Evolutionary conservation across 208 protist species (phyloP), one percentile per base, ranked within the genome.

Genomic region (Wallacemonas sp.): DNA sequence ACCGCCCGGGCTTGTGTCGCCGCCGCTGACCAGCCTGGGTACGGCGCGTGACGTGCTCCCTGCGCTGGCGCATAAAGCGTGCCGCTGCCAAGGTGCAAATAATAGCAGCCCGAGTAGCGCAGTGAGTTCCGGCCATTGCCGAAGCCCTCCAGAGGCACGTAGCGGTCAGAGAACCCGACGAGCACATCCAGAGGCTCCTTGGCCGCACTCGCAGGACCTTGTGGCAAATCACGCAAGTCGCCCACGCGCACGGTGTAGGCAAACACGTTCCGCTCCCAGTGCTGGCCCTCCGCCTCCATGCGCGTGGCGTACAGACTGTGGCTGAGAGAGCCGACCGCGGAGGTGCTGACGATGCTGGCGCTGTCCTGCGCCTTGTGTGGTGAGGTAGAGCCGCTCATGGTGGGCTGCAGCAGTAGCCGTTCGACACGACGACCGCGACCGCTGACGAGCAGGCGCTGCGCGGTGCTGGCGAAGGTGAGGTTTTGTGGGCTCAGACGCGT

Each of bases 151-250:
- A 84, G 54, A 1, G 75, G 75, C 2, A 89, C 9, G 36, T 80
- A 71, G 42, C 79, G 75, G 46, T 89, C 82, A 12, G 82, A 62
- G 62, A 89, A 83, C 15, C 82, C 82, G 1, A 84, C 31, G 15
- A 83, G 61, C 2, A 89, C 39, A 14, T 66, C 79, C 21, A 69
- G 65, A 17, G 62, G 54, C 14, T 44, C 22, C 38, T 31, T 59
- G 2, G 55, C 62, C 12, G 64, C 55, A 31, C n/a, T 33, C 9
- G n/a, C 24, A 15, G 9, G 6, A 6, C 49, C 49, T 27, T 12
- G 12, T 27, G 49, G 22, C 45, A 27, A 58, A 34, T n/a, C 22
- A 59, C 66, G 45, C 47, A 73, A 55, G 54, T 36, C 46, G 49
- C 72, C 36, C 5, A 72, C 21, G 51, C 66, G 61, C 26, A 72